Conservation (phyloP, 2,329 filamentous ascomycete genomes). For the Metarhizium rileyi region DNA sequence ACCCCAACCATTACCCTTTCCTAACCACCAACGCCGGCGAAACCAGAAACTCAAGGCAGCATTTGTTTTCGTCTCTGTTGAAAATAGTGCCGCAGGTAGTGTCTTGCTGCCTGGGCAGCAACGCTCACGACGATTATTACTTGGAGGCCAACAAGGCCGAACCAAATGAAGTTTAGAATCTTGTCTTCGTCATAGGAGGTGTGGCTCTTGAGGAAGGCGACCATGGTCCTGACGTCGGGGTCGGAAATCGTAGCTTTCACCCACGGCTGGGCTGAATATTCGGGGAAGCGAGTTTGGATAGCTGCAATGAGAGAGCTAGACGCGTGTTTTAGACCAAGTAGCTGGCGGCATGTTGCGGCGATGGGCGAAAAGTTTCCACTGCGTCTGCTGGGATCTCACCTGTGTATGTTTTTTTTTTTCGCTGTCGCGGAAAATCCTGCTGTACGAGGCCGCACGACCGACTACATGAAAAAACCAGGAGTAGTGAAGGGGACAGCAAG, state of each 20-base stretch:
- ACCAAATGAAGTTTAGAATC: slow-evolving; percentile 37
- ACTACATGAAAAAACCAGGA: too few species aligned
- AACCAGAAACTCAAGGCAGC: slow-evolving; percentile 6
- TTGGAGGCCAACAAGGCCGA: slow-evolving; percentile 36
- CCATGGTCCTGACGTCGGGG: slow-evolving; percentile 7
- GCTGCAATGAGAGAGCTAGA: too few species aligned
- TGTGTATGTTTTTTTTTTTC: too few species aligned
- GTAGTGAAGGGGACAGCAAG: too few species aligned
- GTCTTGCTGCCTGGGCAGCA: slow-evolving; percentile 16
- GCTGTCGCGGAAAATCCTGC: too few species aligned
- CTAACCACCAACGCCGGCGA: background rate
- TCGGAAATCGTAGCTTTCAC: background rate
- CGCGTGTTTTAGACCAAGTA: too few species aligned
- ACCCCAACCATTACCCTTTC: background rate
- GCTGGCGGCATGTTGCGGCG: too few species aligned
- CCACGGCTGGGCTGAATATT: background rate
- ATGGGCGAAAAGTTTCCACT: too few species aligned
- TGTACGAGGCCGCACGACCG: too few species aligned
- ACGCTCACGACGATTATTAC: slow-evolving; percentile 34
- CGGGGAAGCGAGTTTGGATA: too few species aligned
- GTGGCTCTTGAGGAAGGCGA: slow-evolving; percentile 17
- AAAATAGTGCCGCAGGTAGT: slow-evolving; percentile 6
- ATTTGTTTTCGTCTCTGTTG: slow-evolving; percentile 6
- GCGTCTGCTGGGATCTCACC: too few species aligned
- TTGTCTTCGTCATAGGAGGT: slow-evolving; percentile 21